Evolutionary conservation across 2,329 filamentous ascomycete species (phyloP).

Genomic region (Zymoseptoria ardabiliae): DNA sequence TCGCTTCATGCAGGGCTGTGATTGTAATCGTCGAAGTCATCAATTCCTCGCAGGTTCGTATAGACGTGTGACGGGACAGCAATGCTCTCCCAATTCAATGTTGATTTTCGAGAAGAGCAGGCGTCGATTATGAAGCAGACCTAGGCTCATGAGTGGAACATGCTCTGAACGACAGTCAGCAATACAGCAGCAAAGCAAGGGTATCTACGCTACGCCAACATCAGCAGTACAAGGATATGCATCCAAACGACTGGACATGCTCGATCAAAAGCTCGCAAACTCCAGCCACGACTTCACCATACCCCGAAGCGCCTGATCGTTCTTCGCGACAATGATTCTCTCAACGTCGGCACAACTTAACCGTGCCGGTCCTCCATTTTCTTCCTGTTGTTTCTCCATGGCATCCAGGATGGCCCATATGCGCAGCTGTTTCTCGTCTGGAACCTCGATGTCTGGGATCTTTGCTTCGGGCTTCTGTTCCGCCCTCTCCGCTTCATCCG

Average conservation of each 20-base stretch:
- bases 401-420: constrained; percentile 48
- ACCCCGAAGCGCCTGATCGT: constrained; percentile 57
- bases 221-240: background rate
- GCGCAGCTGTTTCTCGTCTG: constrained; percentile 27
- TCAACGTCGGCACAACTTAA: constrained; percentile 76
- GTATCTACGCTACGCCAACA: background rate
- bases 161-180: background rate
- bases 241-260: background rate
- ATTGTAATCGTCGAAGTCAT: background rate
- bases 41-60: background rate
- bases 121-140: no score
- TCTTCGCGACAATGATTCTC: constrained; percentile 56
- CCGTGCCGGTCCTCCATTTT: constrained; percentile 70
- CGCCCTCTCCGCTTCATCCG: background rate
- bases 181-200: background rate
- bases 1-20: background rate
- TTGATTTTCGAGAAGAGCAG: no score
- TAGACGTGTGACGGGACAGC: no score
- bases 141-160: background rate
- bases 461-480: constrained; percentile 1
- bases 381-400: constrained; percentile 60
- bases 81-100: no score
- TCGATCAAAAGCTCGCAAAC: constrained; percentile 51
- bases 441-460: background rate
- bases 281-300: constrained; percentile 92